Conservation (phyloP, 2,329 filamentous ascomycete species). For the Colletotrichum cereale region DNA sequence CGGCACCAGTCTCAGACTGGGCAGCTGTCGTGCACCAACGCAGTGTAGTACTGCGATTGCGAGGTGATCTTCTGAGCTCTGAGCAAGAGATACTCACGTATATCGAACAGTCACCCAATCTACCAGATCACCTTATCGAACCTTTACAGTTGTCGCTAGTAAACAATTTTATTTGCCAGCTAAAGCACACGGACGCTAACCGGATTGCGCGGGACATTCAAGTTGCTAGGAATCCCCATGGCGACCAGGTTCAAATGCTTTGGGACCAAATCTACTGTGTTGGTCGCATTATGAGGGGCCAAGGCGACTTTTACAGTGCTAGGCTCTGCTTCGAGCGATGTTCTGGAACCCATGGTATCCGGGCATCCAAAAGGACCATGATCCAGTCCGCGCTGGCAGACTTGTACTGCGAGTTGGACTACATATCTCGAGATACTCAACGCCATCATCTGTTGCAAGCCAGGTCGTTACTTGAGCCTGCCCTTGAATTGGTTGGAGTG, state of each 20-base stretch:
- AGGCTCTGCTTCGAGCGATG: not conserved
- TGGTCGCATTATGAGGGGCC: not conserved
- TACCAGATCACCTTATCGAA: not conserved
- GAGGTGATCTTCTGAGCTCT: not conserved
- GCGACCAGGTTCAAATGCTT: not conserved
- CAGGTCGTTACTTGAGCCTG: not conserved
- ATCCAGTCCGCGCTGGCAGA: not conserved
- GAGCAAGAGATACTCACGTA: not conserved
- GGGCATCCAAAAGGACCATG: not conserved
- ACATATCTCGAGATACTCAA: not conserved
- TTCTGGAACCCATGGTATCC: not conserved
- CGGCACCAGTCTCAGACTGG: not conserved
- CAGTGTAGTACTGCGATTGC: not conserved
- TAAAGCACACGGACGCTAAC: not conserved
- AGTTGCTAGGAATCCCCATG: not conserved
- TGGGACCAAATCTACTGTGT: conserved; percentile 3
- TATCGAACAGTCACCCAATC: not conserved
- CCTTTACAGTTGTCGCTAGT: not conserved
- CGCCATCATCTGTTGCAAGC: not conserved
- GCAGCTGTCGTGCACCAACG: not conserved
- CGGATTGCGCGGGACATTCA: not conserved
- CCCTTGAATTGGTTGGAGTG: not conserved
- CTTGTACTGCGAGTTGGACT: not conserved
- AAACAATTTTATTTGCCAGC: not conserved
- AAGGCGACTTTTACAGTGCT: not conserved